Evolutionary conservation across 495 filamentous ascomycete genomes (phyloP), one percentile per base, ranked within the genome.

Genomic region (Entonaema liquescens): DNA sequence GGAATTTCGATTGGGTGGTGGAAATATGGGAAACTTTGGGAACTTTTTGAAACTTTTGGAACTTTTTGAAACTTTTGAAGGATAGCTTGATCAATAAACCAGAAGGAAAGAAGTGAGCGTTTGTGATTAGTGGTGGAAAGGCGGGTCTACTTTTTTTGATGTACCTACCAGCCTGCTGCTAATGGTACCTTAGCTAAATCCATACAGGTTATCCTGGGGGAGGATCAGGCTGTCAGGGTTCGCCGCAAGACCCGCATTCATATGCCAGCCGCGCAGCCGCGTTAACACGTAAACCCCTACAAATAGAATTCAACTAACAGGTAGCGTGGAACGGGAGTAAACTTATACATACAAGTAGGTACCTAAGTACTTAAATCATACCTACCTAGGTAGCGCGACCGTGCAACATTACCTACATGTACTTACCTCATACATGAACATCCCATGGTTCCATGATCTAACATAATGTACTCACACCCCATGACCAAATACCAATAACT

Each of bases 131-230:
- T 26, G 49, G 13, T 52, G 49, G 3, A 52, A 52, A 52, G 49
- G 49, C 49, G 49, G 49, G 49, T 28, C 49, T 28, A 28, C 29
- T 52, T 28, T 26, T 49, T 28, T 52, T 15, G 23, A 7, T 15
- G 49, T 52, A 52, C 47, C 21, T 47, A 47, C 35, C 29, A 31
- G 29, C 29, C 29, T 31, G 29, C 29, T 8, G 8, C 17, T 44
- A 44, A 47, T 8, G 42, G 42, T 47, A 47, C 49, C 49, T 52
- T 52, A 52, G 21, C 49, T 56, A 56, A 31, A 56, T 56, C 26
- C 53, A 33, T 56, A 56, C 17, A 29, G 26, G 29, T 19, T 56
- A 56, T 56, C 53, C 29, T 13, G 49, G 49, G 49, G 25, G 4
- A 17, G 23, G 42, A 23, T 47, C 42, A 47, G 49, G 23, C 13